Evolutionary conservation across 495 filamentous ascomycete genomes (phyloP), one percentile per base, ranked within the genome.

Genomic region (Aspergillus heteromorphus): DNA sequence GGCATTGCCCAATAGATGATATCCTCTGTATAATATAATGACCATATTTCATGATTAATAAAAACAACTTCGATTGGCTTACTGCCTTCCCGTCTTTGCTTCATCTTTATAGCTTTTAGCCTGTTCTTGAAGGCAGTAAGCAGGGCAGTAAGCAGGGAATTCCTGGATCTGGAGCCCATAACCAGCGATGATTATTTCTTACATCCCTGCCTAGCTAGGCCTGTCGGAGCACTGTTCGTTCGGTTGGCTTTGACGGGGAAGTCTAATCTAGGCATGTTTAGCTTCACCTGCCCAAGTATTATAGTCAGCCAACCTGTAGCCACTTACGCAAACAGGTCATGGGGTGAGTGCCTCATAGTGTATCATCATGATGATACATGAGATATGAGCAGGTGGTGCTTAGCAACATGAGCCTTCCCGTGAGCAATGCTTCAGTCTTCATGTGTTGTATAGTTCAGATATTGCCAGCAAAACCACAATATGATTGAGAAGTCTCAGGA

Each of bases 1-100:
- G 60, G 65, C 31, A 45, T 69, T 52, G 56, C 59, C 10, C 19
- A 53, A 19, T 65, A 60, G 55, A 59, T 10, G n/a, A 17, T 34
- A 17, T 20, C 38, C 48, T 1, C 56, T 47, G 43, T 47, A 43
- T 13, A 20, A 9, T 45, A 27, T 47, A 47, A 47, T 17, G 21
- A 47, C 23, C 7, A 47, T 4, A 14, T n/a, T 16, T 47, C 10
- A 47, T 16, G 43, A 47, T 9, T 38, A 14, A 1, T 38, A 38
- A 38, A 38, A 38, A 13, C 13, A 38, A 38, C 13, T 11, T 38
- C 5, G 34, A 38, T 13, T 38, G 34, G 10, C 34, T 38, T 34
- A 13, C 30, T 34, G 9, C 14, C 30, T 34, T 8, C 30, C 2
- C 30, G 2, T 34, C 30, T 34, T 13, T 30, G 14, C 9, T 13